Base-by-base conservation (phyloP, 148 eudicot genomes). In the Limonium bicolor region DNA sequence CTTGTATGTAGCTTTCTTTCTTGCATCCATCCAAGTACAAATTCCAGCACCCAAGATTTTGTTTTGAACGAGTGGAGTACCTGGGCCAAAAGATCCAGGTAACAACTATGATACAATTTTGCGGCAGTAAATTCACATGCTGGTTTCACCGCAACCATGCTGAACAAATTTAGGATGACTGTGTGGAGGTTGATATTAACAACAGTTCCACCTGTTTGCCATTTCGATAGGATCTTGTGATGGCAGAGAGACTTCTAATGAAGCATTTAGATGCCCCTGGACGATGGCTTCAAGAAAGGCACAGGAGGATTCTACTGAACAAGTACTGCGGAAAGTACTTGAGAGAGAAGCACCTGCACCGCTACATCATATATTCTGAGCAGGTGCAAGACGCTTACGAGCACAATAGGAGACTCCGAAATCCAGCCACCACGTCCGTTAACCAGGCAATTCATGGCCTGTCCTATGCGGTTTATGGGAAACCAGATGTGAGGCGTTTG, bases 1-100 rank as follows among this genome's bases (percentile, higher is more conserved):
- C 11, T 18, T 1, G 18, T 44, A 38, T 50, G 38, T 93, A 90
- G 99, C 94, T 90, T 24, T 60, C 59, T 53, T 90, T 90, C 71
- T 13, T 78, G 67, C 99, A 90, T 56, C 99, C 99, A 14, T 90
- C 99, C 51, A 85, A 66, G 48, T 38, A 80, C 62, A 90, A 90
- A 64, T 90, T 70, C 54, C 88, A 90, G 71, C 99, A 90, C 58
- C 99, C 99, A 20, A 73, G 99, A 55, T 90, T 90, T 69, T 90
- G 95, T 76, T 81, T 63, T 13, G 99, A 90, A 69, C 73, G 99
- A 28, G 41, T 90, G 51, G 99, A 90, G 69, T 90, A 84, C 35
- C 71, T 85, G 35, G 99, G 99, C 67, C 99, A 90, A 71, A 90
- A 90, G 73, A 81, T 90, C 61, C 99, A 90, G 99, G 99, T 85